A percentile compares a stretch with the other conserved stretches of the same genome.
These are phyloP conservation scores for Microcos paniculata DNA, from an alignment of 345 rosid genomes.

Conservation along the genomic window DNA sequence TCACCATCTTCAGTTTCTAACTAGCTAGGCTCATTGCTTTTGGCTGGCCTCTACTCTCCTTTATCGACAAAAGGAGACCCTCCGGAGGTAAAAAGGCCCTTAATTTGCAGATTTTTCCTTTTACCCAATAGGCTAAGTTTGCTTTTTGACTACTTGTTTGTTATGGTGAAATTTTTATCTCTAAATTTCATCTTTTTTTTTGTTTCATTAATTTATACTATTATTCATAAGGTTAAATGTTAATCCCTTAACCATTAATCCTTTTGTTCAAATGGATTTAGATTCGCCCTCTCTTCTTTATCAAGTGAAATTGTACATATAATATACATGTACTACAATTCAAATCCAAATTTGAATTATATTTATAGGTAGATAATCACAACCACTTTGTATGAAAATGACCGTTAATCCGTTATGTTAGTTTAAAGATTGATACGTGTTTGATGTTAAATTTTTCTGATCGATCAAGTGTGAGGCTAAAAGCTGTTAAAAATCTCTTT, in stretches of 20 bases:
- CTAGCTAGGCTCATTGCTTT: background rate
- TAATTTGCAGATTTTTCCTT: background rate
- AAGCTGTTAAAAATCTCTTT: background rate
- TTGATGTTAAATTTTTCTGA: background rate
- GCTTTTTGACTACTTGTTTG: background rate
- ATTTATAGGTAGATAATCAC: background rate
- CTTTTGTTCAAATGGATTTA: background rate
- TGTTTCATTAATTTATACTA: background rate
- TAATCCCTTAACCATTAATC: background rate
- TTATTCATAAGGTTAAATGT: background rate
- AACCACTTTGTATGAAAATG: background rate
- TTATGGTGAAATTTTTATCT: background rate
- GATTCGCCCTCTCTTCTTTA: background rate
- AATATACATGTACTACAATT: background rate
- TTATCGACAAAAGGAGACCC: background rate
- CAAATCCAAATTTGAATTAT: background rate
- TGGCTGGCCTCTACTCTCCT: constrained; percentile 3
- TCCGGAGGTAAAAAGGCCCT: background rate
- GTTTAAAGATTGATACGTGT: background rate
- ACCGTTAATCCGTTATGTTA: background rate
- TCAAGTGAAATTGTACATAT: background rate
- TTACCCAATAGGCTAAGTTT: background rate
- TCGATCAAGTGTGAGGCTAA: background rate
- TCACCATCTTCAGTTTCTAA: background rate
- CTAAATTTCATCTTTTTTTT: background rate